Base-by-base conservation (phyloP, 108 stramenopile species). In the Fragilaria crotonensis region DNA sequence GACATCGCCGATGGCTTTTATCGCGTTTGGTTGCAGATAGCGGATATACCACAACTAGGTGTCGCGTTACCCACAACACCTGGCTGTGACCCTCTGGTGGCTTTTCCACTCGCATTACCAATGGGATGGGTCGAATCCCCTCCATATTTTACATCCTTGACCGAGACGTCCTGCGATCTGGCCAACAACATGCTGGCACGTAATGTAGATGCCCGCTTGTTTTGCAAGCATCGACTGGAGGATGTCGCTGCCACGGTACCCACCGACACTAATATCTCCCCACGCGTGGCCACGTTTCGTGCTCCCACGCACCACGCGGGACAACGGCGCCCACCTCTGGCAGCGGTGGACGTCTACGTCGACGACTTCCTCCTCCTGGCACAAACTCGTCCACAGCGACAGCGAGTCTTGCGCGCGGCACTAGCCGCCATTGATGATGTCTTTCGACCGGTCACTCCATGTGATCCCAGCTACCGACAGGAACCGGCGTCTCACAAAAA, bases 221-320 rank as follows among this genome's bases (percentile, higher is more conserved):
- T n/a, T n/a, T n/a, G n/a, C n/a, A n/a, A 21, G 1, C 72, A 73
- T 52, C 62, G 27, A 19, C 23, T 73, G 0, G 72, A 63, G n/a
- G 30, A 63, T 1, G 1, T 64, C 4, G 66, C 71, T n/a, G n/a
- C n/a, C n/a, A n/a, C n/a, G n/a, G n/a, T n/a, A n/a, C n/a, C n/a
- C n/a, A n/a, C n/a, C n/a, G n/a, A n/a, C n/a, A n/a, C n/a, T n/a
- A n/a, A n/a, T n/a, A n/a, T n/a, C n/a, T n/a, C n/a, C n/a, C n/a
- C n/a, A n/a, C n/a, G n/a, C n/a, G n/a, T n/a, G n/a, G n/a, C n/a
- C n/a, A n/a, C n/a, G n/a, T n/a, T n/a, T n/a, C n/a, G n/a, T n/a
- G n/a, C n/a, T n/a, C n/a, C n/a, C n/a, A n/a, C n/a, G n/a, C n/a
- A n/a, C n/a, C n/a, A n/a, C n/a, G n/a, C n/a, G n/a, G n/a, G n/a